These are phyloP conservation scores for Echinosophora koreensis DNA, from an alignment of 306 rosid species.

Conservation along the genomic window DNA sequence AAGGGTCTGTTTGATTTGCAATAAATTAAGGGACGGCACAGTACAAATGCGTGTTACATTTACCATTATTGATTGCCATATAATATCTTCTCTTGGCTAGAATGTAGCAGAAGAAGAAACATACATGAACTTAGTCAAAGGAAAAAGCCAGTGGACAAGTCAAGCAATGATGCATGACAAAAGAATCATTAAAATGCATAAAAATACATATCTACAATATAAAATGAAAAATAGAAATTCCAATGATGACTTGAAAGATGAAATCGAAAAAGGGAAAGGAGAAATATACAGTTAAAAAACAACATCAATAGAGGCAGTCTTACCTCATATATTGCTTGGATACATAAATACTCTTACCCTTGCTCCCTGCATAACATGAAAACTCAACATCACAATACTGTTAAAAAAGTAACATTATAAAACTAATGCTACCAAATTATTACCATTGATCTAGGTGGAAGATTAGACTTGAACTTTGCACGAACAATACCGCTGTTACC, in stretches of 20 bases:
- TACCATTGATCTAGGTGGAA: slow-evolving; percentile 97
- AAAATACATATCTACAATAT: not conserved
- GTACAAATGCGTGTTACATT: not conserved
- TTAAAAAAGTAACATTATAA: not conserved
- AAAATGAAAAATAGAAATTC: not conserved
- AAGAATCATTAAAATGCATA: not conserved
- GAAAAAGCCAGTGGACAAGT: not conserved
- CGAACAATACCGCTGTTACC: slow-evolving; percentile 94
- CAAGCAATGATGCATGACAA: not conserved
- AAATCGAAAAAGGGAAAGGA: not conserved
- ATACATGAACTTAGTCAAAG: no score
- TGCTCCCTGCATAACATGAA: slow-evolving; percentile 65
- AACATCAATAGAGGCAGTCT: not conserved
- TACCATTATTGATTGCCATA: not conserved
- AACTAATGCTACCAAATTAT: not conserved
- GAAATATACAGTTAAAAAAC: not conserved
- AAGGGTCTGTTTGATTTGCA: no score
- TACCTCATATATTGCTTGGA: slow-evolving; percentile 90
- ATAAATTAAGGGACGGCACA: no score
- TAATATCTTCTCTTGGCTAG: not conserved
- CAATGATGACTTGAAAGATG: not conserved
- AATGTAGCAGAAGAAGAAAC: no score
- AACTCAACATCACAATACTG: slow-evolving; percentile 28
- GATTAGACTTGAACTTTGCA: slow-evolving; percentile 88
- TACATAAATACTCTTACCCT: slow-evolving; percentile 91